Evolutionary conservation across 2,329 filamentous ascomycete species (phyloP).

Genomic region (Aspergillus unguis): DNA sequence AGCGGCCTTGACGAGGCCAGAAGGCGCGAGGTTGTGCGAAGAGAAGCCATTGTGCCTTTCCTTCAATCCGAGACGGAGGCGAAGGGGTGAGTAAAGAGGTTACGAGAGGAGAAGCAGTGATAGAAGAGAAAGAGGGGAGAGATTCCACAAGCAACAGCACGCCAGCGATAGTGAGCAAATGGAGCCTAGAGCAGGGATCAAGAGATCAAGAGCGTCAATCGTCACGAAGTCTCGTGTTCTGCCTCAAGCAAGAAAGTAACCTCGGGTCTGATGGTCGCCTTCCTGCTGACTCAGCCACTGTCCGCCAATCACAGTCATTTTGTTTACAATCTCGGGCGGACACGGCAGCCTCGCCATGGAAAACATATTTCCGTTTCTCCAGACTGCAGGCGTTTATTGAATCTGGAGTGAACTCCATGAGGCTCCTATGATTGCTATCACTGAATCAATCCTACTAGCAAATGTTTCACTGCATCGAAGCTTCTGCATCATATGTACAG

Average conservation of each 20-base stretch:
- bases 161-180: slow-evolving; percentile 22
- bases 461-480: too few relatives aligned
- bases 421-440: too few relatives aligned
- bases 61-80: slow-evolving; percentile 10
- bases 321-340: slow-evolving; percentile 41
- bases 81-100: background rate
- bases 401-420: too few relatives aligned
- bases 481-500: background rate
- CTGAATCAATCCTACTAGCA: too few relatives aligned
- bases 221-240: slow-evolving; percentile 13
- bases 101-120: background rate
- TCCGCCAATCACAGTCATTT: slow-evolving; percentile 28
- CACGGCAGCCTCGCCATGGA: slow-evolving; percentile 25
- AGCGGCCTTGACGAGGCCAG: slow-evolving; percentile 42
- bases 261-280: slow-evolving; percentile 36
- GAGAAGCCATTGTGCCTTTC: slow-evolving; percentile 44
- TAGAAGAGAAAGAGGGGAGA: slow-evolving; percentile 11
- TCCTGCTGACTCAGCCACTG: slow-evolving; percentile 28
- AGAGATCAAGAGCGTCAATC: slow-evolving; percentile 20
- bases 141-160: slow-evolving; percentile 15
- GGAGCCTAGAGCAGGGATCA: slow-evolving; percentile 20
- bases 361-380: slow-evolving; percentile 12
- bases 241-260: slow-evolving; percentile 24
- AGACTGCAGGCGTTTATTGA: too few relatives aligned
- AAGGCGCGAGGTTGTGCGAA: slow-evolving; percentile 48